These are phyloP conservation scores for Monilinia aucupariae DNA, from an alignment of 2,329 filamentous ascomycete species.

Conservation along the genomic window DNA sequence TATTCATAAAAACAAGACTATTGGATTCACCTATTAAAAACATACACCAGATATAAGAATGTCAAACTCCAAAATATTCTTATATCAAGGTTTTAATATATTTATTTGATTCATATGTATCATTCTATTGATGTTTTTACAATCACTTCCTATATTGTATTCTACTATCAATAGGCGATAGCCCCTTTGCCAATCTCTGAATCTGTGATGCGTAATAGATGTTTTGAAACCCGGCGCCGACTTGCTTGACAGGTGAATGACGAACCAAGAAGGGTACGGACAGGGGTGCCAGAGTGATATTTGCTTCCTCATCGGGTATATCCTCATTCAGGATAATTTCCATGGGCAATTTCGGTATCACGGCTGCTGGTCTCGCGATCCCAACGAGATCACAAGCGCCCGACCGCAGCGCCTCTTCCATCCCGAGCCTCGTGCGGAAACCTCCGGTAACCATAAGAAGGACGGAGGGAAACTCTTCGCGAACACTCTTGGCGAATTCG, in stretches of 20 bases:
- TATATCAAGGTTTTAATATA: background rate
- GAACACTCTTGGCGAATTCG: constrained; percentile 53
- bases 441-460: constrained; percentile 57
- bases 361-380: constrained; percentile 42
- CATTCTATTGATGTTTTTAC: background rate
- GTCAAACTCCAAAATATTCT: too few relatives aligned
- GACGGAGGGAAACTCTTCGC: constrained; percentile 41
- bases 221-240: constrained; percentile 22
- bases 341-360: constrained; percentile 41
- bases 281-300: constrained; percentile 15
- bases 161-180: background rate
- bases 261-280: constrained; percentile 15
- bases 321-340: constrained; percentile 36
- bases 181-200: constrained; percentile 26
- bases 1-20: too few relatives aligned
- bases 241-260: constrained; percentile 16
- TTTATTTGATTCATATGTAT: background rate
- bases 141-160: background rate
- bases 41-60: too few relatives aligned
- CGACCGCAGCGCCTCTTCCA: constrained; percentile 43
- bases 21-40: too few relatives aligned
- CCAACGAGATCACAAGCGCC: constrained; percentile 47
- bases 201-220: constrained; percentile 33
- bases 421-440: constrained; percentile 49
- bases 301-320: constrained; percentile 27